These are phyloP conservation scores for Cornus kousa DNA, from an alignment of 148 eudicot genomes.

Conservation along the genomic window DNA sequence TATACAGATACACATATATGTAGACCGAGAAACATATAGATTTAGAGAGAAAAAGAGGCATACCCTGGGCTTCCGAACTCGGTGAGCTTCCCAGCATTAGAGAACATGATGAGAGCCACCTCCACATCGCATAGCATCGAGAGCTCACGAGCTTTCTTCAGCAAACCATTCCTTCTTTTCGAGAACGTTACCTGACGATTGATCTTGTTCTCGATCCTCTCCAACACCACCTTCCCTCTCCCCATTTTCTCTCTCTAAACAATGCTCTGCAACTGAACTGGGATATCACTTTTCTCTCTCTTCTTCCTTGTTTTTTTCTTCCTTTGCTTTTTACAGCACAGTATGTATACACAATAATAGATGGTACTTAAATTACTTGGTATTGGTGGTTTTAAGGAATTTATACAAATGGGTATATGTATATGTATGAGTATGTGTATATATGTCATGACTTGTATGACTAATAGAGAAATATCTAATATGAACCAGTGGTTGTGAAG, in stretches of 20 bases:
- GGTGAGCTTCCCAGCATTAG: slow-evolving; percentile 44
- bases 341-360: too few relatives aligned
- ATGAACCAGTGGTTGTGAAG: neutral
- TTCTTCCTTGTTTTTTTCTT: neutral
- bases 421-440: too few relatives aligned
- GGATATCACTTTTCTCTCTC: neutral
- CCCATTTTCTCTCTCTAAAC: slow-evolving; percentile 32
- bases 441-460: too few relatives aligned
- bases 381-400: too few relatives aligned
- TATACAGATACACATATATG: too few relatives aligned
- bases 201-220: slow-evolving; percentile 59
- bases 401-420: too few relatives aligned
- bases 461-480: too few relatives aligned
- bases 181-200: slow-evolving; percentile 64
- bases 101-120: slow-evolving; percentile 55
- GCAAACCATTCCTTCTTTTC: slow-evolving; percentile 42
- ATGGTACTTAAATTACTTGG: too few relatives aligned
- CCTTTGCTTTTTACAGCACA: too few relatives aligned
- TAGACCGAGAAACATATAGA: neutral
- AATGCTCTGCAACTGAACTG: neutral
- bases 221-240: slow-evolving; percentile 55
- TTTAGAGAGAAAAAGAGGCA: neutral
- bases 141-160: slow-evolving; percentile 56
- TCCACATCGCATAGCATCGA: slow-evolving; percentile 58
- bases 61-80: slow-evolving; percentile 41